phyloP scores from a whole-genome alignment of 2,329 filamentous ascomycete species.

The Chaetoscypha palmicola region DNA sequence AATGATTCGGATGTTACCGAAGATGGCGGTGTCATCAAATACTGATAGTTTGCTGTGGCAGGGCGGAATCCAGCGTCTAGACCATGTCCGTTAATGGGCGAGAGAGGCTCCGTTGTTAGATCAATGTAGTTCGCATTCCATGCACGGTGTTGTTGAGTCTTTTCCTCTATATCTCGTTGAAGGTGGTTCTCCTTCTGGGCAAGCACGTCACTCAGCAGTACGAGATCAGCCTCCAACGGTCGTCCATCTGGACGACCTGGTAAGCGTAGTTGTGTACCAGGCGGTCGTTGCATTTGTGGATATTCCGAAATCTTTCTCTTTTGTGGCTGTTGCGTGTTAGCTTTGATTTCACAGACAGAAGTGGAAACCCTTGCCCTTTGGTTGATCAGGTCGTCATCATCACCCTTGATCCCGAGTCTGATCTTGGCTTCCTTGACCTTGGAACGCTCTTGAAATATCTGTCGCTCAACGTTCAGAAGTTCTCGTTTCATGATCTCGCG shows the following conservation, averaged over 20 bases:
- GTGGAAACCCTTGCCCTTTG: slow-evolving; percentile 64
- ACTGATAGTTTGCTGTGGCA: slow-evolving; percentile 62
- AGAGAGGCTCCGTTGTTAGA: slow-evolving; percentile 77
- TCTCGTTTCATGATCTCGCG: slow-evolving; percentile 77
- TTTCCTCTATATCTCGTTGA: slow-evolving; percentile 73
- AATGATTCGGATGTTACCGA: slow-evolving; percentile 32
- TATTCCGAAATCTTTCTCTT: slow-evolving; percentile 62
- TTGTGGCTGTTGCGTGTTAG: slow-evolving; percentile 45
- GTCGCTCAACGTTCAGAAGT: slow-evolving; percentile 64
- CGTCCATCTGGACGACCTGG: slow-evolving; percentile 65
- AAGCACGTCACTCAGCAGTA: slow-evolving; percentile 67
- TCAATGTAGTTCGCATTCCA: slow-evolving; percentile 92
- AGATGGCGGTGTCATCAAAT: slow-evolving; percentile 58
- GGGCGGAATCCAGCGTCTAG: slow-evolving; percentile 60
- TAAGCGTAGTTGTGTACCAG: slow-evolving; percentile 59
- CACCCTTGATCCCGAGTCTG: slow-evolving; percentile 79
- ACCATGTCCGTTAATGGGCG: slow-evolving; percentile 62
- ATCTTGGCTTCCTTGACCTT: slow-evolving; percentile 84
- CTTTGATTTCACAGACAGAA: slow-evolving; percentile 20
- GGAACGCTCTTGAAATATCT: slow-evolving; percentile 75
- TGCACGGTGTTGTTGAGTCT: slow-evolving; percentile 78
- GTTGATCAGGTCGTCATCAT: slow-evolving; percentile 86
- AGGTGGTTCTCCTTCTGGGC: slow-evolving; percentile 78
- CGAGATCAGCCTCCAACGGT: slow-evolving; percentile 69
- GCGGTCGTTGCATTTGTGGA: slow-evolving; percentile 48